Evolutionary conservation across 208 protist genomes (phyloP).

Genomic region (Ichthyophonus hoferi): DNA sequence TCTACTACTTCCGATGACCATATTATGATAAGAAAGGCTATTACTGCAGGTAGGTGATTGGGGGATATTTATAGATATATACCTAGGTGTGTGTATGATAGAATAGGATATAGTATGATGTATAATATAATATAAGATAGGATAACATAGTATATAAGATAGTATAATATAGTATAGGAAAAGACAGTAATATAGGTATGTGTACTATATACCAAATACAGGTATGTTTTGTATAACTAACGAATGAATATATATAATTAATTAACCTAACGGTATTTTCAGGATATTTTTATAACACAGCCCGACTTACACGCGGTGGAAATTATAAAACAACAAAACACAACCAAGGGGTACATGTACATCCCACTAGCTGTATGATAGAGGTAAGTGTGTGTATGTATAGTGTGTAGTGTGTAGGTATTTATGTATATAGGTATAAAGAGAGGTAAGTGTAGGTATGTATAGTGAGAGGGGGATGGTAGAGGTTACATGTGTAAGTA

Average conservation of each 20-base stretch:
- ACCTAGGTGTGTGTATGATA: too few relatives aligned
- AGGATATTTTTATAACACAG: conserved; percentile 83
- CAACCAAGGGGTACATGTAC: conserved; percentile 61
- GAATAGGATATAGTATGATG: too few relatives aligned
- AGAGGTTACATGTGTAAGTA: too few relatives aligned
- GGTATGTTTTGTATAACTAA: too few relatives aligned
- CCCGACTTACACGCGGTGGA: conserved; percentile 51
- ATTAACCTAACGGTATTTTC: too few relatives aligned
- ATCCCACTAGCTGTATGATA: conserved; percentile 90
- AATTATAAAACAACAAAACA: conserved; percentile 77
- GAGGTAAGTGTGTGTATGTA: not conserved
- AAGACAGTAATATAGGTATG: too few relatives aligned
- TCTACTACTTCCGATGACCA: conserved; percentile 31
- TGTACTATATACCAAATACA: too few relatives aligned
- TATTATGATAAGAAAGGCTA: conserved; percentile 28
- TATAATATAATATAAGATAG: too few relatives aligned
- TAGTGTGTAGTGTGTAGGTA: not conserved
- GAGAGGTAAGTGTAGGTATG: not conserved
- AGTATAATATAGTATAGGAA: too few relatives aligned
- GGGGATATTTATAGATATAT: too few relatives aligned
- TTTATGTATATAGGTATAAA: not conserved
- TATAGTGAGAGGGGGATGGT: conserved; percentile 51
- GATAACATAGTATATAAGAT: too few relatives aligned
- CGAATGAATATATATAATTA: too few relatives aligned
- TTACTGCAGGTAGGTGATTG: conserved; percentile 28